Evolutionary conservation across 768 basidiomycete species (phyloP).

Genomic region (Trametes coccinea): DNA sequence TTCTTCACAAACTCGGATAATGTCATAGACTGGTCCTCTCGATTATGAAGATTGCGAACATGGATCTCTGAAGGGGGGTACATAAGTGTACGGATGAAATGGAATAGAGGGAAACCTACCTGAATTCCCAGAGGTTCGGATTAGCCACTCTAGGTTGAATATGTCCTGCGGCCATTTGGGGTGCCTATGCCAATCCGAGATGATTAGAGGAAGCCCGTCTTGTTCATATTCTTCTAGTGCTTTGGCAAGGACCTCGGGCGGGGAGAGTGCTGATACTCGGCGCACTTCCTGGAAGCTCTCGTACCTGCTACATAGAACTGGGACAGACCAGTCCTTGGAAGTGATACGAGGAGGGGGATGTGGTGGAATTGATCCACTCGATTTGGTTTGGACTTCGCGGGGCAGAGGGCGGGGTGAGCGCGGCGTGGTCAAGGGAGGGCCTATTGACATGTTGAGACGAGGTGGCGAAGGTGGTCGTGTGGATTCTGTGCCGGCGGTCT

Average conservation of each 20-base stretch:
- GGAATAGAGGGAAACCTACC: conserved; percentile 21
- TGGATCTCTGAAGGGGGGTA: conserved; percentile 45
- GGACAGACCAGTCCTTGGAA: conserved; percentile 53
- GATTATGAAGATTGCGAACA: conserved; percentile 63
- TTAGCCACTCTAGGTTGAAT: conserved; percentile 60
- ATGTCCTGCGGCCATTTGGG: conserved; percentile 53
- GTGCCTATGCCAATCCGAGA: conserved; percentile 59
- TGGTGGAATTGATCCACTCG: background rate
- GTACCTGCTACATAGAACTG: conserved; percentile 39
- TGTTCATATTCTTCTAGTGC: conserved; percentile 49
- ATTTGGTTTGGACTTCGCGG: too few relatives aligned
- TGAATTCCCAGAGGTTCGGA: conserved; percentile 29
- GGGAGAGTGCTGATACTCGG: conserved; percentile 39
- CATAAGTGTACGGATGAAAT: too few relatives aligned
- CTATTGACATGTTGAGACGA: background rate
- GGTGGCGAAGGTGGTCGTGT: too few relatives aligned
- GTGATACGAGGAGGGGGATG: conserved; percentile 23
- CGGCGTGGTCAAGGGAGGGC: too few relatives aligned
- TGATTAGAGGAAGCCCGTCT: conserved; percentile 60
- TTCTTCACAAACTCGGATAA: conserved; percentile 54
- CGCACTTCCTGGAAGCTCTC: conserved; percentile 44
- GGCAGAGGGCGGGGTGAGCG: too few relatives aligned
- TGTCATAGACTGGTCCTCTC: conserved; percentile 52
- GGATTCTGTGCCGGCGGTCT: background rate
- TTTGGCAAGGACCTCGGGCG: conserved; percentile 27